Base-by-base conservation (phyloP, 129 eudicot species). In the Flaveria brownii region DNA sequence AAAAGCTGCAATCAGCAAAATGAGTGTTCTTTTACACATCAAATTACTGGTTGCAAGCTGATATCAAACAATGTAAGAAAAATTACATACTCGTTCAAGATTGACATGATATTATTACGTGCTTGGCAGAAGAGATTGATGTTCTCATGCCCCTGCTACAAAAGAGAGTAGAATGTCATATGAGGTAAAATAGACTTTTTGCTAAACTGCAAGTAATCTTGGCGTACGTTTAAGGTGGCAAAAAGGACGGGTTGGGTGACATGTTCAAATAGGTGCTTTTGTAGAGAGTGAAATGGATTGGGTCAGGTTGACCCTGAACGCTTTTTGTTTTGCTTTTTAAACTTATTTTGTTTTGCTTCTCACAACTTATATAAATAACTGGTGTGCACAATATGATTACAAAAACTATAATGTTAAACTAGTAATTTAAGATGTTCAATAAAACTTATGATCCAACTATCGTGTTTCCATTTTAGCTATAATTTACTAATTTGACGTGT, bases 81-180 rank as follows among this genome's bases (percentile, higher is more conserved):
- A 10, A 70, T 55, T 50, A 74, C 96, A 14, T 87, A 91, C 97
- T 85, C 94, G 45, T 88, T 91, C 81, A 91, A 52, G 80, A 91
- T 77, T 11, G 85, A 56, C 7, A 85, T 64, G 49, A 91, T 84
- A 84, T 91, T 91, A 43, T 77, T 81, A 18, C 92, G 87, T n/a
- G 92, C 92, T 73, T 89, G 96, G 75, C 85, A 79, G 36, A 91
- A 89, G 71, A 91, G 96, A 70, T 78, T 84, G 68, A 91, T 73
- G 86, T 91, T 91, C 80, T 91, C 97, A 50, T 89, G 88, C 62
- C 87, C 74, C 97, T 91, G 89, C 82, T 68, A 55, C 47, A 43
- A 78, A 74, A 41, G 55, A 62, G 57, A 13, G 14, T 56, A 70
- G 36, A 72, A 47, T 25, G 61, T 66, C 41, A 54, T 54, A 54